phyloP scores from a whole-genome alignment of 768 basidiomycete genomes.

The Auriscalpium orientale region DNA sequence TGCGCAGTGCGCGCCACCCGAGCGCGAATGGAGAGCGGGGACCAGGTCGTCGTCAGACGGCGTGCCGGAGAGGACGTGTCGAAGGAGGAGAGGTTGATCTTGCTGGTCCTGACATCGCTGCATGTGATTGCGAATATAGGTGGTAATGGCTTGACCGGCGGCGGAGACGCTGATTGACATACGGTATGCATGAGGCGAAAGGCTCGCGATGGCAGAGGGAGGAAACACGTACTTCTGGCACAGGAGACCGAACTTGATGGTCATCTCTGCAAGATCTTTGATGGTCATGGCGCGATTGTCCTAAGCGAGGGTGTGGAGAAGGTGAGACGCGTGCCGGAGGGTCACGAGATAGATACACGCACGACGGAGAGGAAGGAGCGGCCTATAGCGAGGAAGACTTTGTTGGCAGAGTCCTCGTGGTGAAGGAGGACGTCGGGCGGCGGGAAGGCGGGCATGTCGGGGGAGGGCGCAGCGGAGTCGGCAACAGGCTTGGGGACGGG shows the following conservation, averaged over 20 bases:
- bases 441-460: constrained; percentile 41
- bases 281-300: constrained; percentile 82
- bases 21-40: constrained; percentile 59
- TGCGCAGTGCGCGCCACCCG: constrained; percentile 53
- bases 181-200: constrained; percentile 5
- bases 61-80: constrained; percentile 67
- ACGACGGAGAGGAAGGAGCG: constrained; percentile 71
- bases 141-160: constrained; percentile 75
- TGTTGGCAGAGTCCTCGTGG: constrained; percentile 63
- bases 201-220: constrained; percentile 11
- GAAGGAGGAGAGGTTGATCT: constrained; percentile 67
- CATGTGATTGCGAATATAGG: constrained; percentile 71
- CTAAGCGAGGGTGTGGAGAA: constrained; percentile 29
- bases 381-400: constrained; percentile 67
- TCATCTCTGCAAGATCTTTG: constrained; percentile 75
- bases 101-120: constrained; percentile 63
- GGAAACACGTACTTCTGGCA: constrained; percentile 61
- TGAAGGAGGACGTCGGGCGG: constrained; percentile 61
- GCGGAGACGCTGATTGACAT: constrained; percentile 52
- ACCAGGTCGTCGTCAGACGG: constrained; percentile 66
- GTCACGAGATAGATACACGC: constrained; percentile 24
- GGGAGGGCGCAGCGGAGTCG: constrained; percentile 13
- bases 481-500: constrained; percentile 15
- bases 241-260: constrained; percentile 52
- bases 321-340: constrained; percentile 5